A percentile compares a stretch with the other conserved stretches of the same genome.
These are phyloP conservation scores for Syncephalastrum contaminatum DNA, from an alignment of 371 early-diverging fungal species.

Conservation along the genomic window DNA sequence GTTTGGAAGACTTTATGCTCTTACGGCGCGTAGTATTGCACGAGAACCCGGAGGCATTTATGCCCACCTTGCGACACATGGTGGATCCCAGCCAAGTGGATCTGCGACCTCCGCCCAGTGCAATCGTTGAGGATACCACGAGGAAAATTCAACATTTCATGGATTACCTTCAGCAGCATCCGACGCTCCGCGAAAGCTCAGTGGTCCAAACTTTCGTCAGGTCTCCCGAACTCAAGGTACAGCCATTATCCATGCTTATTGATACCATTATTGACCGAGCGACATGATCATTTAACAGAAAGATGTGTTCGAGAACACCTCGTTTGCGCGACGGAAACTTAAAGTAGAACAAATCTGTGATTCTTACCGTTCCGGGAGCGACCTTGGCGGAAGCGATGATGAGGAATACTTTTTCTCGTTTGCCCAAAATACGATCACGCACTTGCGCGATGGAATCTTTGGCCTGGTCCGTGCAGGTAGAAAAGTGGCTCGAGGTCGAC, in stretches of 20 bases:
- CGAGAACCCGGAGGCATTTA: constrained; percentile 49
- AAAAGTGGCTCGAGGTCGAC: constrained; percentile 7
- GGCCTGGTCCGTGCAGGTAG: constrained; percentile 8
- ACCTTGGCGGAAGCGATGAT: constrained; percentile 15
- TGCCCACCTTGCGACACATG: constrained; percentile 47
- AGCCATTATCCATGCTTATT: background rate
- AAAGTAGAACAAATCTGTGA: constrained; percentile 33
- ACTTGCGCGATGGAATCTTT: constrained; percentile 19
- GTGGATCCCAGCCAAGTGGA: constrained; percentile 37
- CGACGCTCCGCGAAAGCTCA: constrained; percentile 42
- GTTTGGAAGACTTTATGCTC: constrained; percentile 47
- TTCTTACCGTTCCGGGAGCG: constrained; percentile 11
- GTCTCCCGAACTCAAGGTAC: constrained; percentile 40
- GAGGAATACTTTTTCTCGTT: constrained; percentile 42
- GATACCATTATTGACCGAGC: background rate
- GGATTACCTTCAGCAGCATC: constrained; percentile 48
- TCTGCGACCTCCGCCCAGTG: constrained; percentile 43
- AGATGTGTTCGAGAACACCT: constrained; percentile 25
- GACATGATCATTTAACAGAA: constrained; percentile 7
- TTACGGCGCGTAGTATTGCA: constrained; percentile 39
- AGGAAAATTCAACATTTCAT: constrained; percentile 41
- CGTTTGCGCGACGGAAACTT: constrained; percentile 33
- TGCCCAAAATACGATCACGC: constrained; percentile 24
- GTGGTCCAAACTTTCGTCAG: constrained; percentile 51
- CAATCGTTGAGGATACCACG: constrained; percentile 29